A percentile compares a stretch with the other conserved stretches of the same genome.
phyloP scores from a whole-genome alignment of 768 basidiomycete genomes.

The Leccinum uliginosum region DNA sequence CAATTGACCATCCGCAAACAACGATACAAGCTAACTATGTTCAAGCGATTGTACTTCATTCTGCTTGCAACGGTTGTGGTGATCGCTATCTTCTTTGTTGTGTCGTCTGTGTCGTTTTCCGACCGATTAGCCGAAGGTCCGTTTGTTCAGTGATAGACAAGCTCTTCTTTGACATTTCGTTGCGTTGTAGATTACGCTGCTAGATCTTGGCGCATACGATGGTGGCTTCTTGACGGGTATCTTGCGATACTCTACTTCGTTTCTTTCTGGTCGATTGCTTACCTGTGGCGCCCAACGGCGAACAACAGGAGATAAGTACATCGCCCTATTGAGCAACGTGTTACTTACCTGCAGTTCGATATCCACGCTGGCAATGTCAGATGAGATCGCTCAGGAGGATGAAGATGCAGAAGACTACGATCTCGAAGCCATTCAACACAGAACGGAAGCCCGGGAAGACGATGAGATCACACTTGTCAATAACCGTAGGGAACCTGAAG shows the following conservation, averaged over 20 bases:
- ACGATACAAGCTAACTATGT: slow-evolving; percentile 84
- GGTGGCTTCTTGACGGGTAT: slow-evolving; percentile 98
- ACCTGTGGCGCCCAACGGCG: slow-evolving; percentile 89
- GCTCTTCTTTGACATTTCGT: neutral
- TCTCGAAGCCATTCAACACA: slow-evolving; percentile 65
- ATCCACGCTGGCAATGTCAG: slow-evolving; percentile 86
- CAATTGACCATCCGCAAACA: slow-evolving; percentile 86
- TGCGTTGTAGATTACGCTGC: slow-evolving; percentile 77
- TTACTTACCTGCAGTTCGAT: slow-evolving; percentile 30
- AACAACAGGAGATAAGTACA: slow-evolving; percentile 78
- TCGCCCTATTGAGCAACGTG: neutral
- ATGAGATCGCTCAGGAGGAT: slow-evolving; percentile 93
- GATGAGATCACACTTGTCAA: slow-evolving; percentile 73
- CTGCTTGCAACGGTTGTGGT: slow-evolving; percentile 77
- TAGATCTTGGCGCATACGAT: slow-evolving; percentile 83
- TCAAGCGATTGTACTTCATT: slow-evolving; percentile 79
- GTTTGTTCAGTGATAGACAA: slow-evolving; percentile 10
- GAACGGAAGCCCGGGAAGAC: slow-evolving; percentile 48
- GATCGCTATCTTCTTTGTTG: slow-evolving; percentile 86
- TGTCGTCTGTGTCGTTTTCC: slow-evolving; percentile 88
- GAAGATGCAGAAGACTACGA: slow-evolving; percentile 93
- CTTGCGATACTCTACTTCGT: slow-evolving; percentile 82
- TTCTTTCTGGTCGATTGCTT: slow-evolving; percentile 77
- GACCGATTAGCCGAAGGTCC: slow-evolving; percentile 86
- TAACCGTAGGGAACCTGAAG: slow-evolving; percentile 44